Conservation (phyloP, 805 yeast genomes). For the Teunomyces pallodes region DNA sequence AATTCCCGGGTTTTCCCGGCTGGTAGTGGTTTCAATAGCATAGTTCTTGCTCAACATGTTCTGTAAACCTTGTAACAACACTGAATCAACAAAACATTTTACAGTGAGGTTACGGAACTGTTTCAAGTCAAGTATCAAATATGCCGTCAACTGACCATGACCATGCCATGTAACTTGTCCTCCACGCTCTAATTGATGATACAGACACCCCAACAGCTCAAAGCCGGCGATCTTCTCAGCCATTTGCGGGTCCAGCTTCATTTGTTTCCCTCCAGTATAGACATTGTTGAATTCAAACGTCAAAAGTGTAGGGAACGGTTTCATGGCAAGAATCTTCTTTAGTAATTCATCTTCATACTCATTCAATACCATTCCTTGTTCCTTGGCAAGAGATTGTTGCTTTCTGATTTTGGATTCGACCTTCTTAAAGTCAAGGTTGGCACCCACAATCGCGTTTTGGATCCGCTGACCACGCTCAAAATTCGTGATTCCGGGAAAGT, state of each 20-base stretch:
- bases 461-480: constrained; percentile 50
- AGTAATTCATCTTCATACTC: constrained; percentile 48
- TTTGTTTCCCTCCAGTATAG: constrained; percentile 89
- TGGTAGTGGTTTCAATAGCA: constrained; percentile 47
- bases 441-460: constrained; percentile 55
- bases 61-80: constrained; percentile 58
- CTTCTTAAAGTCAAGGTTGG: constrained; percentile 56
- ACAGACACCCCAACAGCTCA: constrained; percentile 49
- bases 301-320: constrained; percentile 65
- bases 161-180: constrained; percentile 98
- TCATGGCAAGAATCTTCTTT: constrained; percentile 40
- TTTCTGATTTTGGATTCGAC: constrained; percentile 47
- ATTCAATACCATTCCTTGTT: constrained; percentile 40
- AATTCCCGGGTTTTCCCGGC: constrained; percentile 76
- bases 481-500: constrained; percentile 40
- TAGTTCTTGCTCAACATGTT: constrained; percentile 38
- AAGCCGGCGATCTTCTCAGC: constrained; percentile 23
- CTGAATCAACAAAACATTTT: constrained; percentile 59
- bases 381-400: constrained; percentile 36
- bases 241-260: constrained; percentile 49
- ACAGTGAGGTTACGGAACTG: constrained; percentile 56
- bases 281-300: constrained; percentile 86
- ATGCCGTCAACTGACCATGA: constrained; percentile 88
- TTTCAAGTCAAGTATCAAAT: constrained; percentile 65
- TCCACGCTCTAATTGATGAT: constrained; percentile 82